Conservation (phyloP, 345 rosid genomes). For the Eutrema heterophyllum region DNA sequence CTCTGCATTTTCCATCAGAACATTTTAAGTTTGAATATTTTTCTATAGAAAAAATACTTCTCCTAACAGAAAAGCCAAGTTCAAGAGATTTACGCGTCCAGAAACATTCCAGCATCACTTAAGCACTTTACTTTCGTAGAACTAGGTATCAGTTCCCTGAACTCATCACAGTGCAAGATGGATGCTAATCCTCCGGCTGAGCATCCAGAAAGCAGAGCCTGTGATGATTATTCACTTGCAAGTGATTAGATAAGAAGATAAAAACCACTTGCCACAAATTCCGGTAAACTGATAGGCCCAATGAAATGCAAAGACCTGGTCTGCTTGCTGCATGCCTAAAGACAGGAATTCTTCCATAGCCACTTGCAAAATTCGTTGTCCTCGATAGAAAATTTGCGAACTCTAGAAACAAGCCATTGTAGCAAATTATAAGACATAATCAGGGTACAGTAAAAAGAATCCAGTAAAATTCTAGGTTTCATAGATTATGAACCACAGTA, state of each 20-base stretch:
- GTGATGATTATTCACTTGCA: constrained; percentile 12
- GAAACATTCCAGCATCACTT: constrained; percentile 93
- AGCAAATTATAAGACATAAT: not conserved
- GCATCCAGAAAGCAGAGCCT: constrained; percentile 97
- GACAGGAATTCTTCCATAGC: constrained; percentile 64
- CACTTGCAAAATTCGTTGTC: constrained; percentile 77
- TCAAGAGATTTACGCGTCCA: constrained; percentile 54
- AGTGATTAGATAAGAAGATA: not conserved
- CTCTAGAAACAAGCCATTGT: constrained; percentile 31
- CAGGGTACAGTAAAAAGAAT: not conserved
- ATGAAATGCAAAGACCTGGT: constrained; percentile 46
- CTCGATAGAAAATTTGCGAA: constrained; percentile 60
- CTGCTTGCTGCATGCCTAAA: constrained; percentile 70
- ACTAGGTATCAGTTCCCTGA: constrained; percentile 51
- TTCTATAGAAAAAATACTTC: not conserved
- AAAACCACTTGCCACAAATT: not conserved
- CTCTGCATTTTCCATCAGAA: constrained; percentile 38
- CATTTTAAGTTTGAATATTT: not conserved
- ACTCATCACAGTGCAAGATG: constrained; percentile 77
- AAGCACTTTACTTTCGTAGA: constrained; percentile 78
- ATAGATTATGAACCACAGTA: not conserved
- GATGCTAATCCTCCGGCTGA: constrained; percentile 95
- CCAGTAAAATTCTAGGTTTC: not conserved
- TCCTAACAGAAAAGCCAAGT: not conserved
- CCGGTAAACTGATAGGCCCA: not conserved